Conservation (phyloP, 495 filamentous ascomycete species). For the Penicillium robsamsonii region DNA sequence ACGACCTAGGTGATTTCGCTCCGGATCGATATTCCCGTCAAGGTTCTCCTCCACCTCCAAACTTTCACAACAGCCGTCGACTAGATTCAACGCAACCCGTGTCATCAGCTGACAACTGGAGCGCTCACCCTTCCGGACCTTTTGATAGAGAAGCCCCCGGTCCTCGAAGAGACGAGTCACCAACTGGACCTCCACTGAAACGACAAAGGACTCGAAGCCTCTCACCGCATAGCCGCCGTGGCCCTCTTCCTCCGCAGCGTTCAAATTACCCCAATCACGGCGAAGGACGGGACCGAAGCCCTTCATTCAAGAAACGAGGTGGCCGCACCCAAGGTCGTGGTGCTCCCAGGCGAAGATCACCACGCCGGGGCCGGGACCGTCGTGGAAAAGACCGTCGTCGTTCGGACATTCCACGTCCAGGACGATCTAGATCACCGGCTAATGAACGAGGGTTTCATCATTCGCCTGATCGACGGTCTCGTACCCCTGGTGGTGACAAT, state of each 20-base stretch:
- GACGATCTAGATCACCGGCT: conserved; percentile 33
- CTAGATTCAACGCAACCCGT: conserved; percentile 11
- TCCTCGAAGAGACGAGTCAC: conserved; percentile 33
- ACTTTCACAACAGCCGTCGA: conserved; percentile 17
- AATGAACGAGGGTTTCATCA: conserved; percentile 29
- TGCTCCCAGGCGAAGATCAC: conserved; percentile 32
- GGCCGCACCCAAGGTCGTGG: conserved; percentile 37
- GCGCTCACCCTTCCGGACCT: conserved; percentile 15
- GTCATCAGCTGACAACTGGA: conserved; percentile 22
- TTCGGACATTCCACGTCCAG: conserved; percentile 23
- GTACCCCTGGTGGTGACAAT: conserved; percentile 29
- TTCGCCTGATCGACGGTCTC: conserved; percentile 33
- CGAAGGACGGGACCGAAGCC: conserved; percentile 36
- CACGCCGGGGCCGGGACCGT: conserved; percentile 38
- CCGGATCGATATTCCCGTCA: conserved; percentile 29
- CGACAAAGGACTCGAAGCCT: conserved; percentile 49
- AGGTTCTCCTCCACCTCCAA: conserved; percentile 32
- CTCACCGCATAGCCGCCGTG: conserved; percentile 35
- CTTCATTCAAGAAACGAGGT: conserved; percentile 28
- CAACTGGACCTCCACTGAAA: conserved; percentile 38
- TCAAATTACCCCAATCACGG: conserved; percentile 26
- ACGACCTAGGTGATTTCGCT: conserved; percentile 32
- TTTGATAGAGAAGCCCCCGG: conserved; percentile 24
- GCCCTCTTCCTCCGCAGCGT: conserved; percentile 24
- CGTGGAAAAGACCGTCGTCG: conserved; percentile 33